These are phyloP conservation scores for Amauroascus niger DNA, from an alignment of 2,329 filamentous ascomycete genomes.

Conservation along the genomic window DNA sequence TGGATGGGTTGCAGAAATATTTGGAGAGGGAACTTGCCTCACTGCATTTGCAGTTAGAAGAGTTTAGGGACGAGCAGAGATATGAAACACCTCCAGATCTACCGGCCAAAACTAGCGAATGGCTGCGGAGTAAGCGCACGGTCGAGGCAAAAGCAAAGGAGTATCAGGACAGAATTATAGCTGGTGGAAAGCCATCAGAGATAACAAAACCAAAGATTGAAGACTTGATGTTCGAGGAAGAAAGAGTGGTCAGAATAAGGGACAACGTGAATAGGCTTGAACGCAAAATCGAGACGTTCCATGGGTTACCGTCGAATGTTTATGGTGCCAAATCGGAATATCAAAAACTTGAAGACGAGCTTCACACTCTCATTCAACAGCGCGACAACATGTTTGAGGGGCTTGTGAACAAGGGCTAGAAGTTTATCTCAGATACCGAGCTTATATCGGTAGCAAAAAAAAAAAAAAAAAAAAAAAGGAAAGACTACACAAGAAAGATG, in stretches of 20 bases:
- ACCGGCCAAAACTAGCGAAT: constrained; percentile 61
- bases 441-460: no score
- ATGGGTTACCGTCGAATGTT: constrained; percentile 61
- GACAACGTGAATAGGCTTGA: constrained; percentile 56
- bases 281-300: constrained; percentile 56
- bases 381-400: constrained; percentile 68
- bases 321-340: constrained; percentile 61
- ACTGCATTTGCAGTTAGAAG: constrained; percentile 25
- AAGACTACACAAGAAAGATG: background rate
- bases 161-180: constrained; percentile 47
- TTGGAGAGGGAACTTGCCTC: constrained; percentile 43
- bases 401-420: constrained; percentile 45
- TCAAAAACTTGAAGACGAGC: constrained; percentile 54
- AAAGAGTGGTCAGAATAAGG: constrained; percentile 49
- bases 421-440: no score
- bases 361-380: constrained; percentile 51
- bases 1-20: constrained; percentile 48
- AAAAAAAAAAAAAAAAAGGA: no score
- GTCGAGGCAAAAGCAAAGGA: constrained; percentile 58
- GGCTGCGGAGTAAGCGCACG: constrained; percentile 60
- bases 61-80: constrained; percentile 26
- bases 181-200: constrained; percentile 28
- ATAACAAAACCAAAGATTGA: constrained; percentile 34
- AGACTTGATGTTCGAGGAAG: constrained; percentile 33
- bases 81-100: constrained; percentile 51